phyloP scores from a whole-genome alignment of 1,284 basidiomycete genomes.

The Cryptococcus floricola region DNA sequence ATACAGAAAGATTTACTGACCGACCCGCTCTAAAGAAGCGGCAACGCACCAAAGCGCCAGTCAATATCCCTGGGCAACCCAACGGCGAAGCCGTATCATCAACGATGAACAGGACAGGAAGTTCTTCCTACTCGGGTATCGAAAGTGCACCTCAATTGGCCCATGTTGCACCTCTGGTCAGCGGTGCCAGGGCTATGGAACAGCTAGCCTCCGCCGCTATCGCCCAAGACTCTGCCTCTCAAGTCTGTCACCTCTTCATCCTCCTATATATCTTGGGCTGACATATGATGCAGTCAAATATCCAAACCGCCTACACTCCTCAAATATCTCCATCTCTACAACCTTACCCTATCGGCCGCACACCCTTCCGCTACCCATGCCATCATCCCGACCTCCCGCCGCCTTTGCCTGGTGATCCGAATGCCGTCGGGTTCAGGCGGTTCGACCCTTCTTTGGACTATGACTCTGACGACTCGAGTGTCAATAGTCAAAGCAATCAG shows the following conservation, averaged over 20 bases:
- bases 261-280: too few species aligned
- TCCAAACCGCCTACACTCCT: too few species aligned
- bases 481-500: not conserved
- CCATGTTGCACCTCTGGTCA: too few species aligned
- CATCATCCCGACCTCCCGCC: constrained; percentile 21
- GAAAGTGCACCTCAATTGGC: too few species aligned
- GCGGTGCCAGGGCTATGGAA: not conserved
- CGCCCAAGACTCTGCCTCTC: not conserved
- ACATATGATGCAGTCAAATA: too few species aligned
- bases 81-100: too few species aligned
- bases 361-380: constrained; percentile 37
- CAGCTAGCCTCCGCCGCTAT: not conserved
- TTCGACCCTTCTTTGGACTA: constrained; percentile 21
- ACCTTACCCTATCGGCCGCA: constrained; percentile 34
- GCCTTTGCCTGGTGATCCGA: constrained; percentile 31
- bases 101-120: too few species aligned
- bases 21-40: too few species aligned
- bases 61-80: too few species aligned
- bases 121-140: too few species aligned
- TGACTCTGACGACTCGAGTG: not conserved
- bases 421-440: constrained; percentile 23
- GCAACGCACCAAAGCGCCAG: too few species aligned
- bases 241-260: not conserved
- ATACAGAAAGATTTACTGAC: too few species aligned
- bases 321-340: not conserved